Evolutionary conservation across 2,329 filamentous ascomycete genomes (phyloP).

Genomic region (Massarina eburnea): DNA sequence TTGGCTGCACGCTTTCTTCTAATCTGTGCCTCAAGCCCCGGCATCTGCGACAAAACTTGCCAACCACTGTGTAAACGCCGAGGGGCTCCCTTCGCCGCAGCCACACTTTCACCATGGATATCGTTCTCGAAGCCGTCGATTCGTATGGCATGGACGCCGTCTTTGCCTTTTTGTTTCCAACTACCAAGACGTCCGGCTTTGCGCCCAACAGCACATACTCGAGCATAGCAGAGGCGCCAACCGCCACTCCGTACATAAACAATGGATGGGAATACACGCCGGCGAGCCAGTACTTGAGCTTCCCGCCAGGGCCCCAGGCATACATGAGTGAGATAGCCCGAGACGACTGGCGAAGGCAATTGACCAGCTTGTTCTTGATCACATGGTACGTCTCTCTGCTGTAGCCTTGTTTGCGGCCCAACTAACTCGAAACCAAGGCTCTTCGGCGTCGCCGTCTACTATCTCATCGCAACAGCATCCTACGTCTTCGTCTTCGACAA

Average conservation of each 20-base stretch:
- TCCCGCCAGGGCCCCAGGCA: constrained; percentile 73
- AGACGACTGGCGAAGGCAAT: constrained; percentile 76
- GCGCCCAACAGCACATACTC: constrained; percentile 60
- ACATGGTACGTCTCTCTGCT: constrained; percentile 65
- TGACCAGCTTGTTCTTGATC: constrained; percentile 75
- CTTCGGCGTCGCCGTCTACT: constrained; percentile 84
- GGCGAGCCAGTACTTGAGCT: constrained; percentile 67
- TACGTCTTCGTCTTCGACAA: constrained; percentile 93
- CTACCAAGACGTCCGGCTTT: constrained; percentile 46
- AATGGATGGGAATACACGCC: constrained; percentile 68
- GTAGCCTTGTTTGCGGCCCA: background rate
- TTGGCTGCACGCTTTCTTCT: too few relatives aligned
- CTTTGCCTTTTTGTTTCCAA: constrained; percentile 72
- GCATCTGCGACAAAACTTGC: background rate
- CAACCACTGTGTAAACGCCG: constrained; percentile 4
- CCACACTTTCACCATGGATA: constrained; percentile 69
- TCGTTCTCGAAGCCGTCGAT: constrained; percentile 84
- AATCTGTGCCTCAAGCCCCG: background rate
- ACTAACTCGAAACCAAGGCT: constrained; percentile 60
- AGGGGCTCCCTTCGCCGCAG: constrained; percentile 10
- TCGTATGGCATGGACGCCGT: constrained; percentile 77
- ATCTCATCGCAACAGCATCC: constrained; percentile 77
- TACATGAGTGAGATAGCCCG: constrained; percentile 77
- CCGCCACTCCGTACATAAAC: constrained; percentile 25
- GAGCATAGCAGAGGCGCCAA: constrained; percentile 46